phyloP scores from a whole-genome alignment of 345 rosid genomes.

The Bruguiera gymnorhiza region DNA sequence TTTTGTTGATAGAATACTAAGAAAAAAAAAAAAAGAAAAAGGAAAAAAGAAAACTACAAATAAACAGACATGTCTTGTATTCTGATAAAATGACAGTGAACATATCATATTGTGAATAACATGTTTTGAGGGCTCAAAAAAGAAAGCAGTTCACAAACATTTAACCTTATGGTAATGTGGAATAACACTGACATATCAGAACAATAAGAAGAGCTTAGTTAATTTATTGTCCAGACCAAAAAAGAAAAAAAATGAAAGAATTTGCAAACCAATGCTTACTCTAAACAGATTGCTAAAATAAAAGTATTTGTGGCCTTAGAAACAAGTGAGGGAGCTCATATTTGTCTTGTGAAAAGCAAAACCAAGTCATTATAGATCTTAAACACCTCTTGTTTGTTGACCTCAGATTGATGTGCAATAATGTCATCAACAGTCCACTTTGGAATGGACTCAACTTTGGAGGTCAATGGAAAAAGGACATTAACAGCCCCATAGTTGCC shows the following conservation, averaged over 20 bases:
- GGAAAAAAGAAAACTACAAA: no score
- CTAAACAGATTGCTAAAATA: neutral
- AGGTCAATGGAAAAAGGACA: slow-evolving; percentile 64
- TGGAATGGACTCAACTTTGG: slow-evolving; percentile 44
- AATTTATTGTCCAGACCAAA: no score
- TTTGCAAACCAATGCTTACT: neutral
- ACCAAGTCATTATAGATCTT: slow-evolving; percentile 3
- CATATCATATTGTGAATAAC: no score
- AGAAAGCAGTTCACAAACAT: no score
- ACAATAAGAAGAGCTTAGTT: no score
- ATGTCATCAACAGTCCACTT: slow-evolving; percentile 83
- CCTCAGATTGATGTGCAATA: slow-evolving; percentile 55
- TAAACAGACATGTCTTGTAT: no score
- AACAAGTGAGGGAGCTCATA: neutral
- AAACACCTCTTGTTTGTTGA: slow-evolving; percentile 42
- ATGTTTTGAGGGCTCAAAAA: no score
- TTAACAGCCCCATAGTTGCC: slow-evolving; percentile 63
- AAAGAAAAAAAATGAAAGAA: neutral
- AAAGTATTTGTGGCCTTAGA: neutral
- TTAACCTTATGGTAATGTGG: no score
- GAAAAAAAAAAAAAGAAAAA: no score
- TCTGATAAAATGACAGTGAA: no score
- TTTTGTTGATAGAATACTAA: no score
- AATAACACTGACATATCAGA: no score
- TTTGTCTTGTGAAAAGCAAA: neutral